These are phyloP conservation scores for Nannochloris sp. DNA, from an alignment of 139 green algal species.

Conservation along the genomic window DNA sequence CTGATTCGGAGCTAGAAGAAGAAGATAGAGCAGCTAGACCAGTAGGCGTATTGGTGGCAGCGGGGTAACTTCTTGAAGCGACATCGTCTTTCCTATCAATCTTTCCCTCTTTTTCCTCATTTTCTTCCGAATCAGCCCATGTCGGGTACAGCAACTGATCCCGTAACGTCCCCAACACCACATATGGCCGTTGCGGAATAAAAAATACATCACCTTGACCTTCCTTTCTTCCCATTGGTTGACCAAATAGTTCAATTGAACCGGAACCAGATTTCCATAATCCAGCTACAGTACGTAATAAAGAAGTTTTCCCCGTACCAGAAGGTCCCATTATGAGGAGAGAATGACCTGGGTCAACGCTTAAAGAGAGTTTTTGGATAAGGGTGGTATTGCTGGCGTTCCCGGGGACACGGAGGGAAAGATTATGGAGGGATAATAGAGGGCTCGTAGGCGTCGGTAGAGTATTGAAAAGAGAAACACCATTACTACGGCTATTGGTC, in stretches of 20 bases:
- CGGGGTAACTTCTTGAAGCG: too few species aligned
- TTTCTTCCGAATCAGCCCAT: constrained; percentile 24
- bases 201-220: constrained; percentile 53
- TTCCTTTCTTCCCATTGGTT: constrained; percentile 28
- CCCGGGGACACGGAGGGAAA: constrained; percentile 52
- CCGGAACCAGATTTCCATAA: constrained; percentile 74
- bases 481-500: too few species aligned
- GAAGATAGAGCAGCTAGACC: not conserved
- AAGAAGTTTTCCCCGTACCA: constrained; percentile 85
- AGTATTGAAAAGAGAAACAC: too few species aligned
- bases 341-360: constrained; percentile 43
- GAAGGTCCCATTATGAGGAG: constrained; percentile 87
- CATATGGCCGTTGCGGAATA: constrained; percentile 92
- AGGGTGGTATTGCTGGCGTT: constrained; percentile 9
- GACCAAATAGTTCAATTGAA: constrained; percentile 37
- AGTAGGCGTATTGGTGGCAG: constrained; percentile 8
- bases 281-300: constrained; percentile 85
- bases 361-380: constrained; percentile 12
- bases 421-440: not conserved
- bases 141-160: constrained; percentile 88
- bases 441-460: not conserved
- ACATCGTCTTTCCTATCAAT: too few species aligned
- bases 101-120: not conserved
- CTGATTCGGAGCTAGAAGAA: not conserved
- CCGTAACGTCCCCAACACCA: constrained; percentile 85